These are phyloP conservation scores for Lachancea sp. DNA, from an alignment of 805 yeast species.

Conservation along the genomic window DNA sequence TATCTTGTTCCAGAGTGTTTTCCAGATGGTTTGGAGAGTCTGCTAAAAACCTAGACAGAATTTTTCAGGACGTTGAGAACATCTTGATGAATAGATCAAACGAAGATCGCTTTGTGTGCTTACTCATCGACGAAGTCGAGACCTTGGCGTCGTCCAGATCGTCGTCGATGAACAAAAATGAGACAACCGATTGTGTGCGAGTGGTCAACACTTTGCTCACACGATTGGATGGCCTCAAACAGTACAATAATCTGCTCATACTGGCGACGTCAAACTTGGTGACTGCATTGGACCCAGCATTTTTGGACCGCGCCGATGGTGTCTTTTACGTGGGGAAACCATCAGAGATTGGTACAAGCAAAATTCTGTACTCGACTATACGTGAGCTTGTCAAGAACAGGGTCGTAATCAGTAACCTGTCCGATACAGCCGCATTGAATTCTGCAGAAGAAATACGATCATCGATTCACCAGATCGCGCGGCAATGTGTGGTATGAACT, in stretches of 20 bases:
- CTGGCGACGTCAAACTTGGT: constrained; percentile 39
- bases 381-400: constrained; percentile 19
- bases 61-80: constrained; percentile 33
- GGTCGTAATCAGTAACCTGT: constrained; percentile 10
- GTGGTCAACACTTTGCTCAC: constrained; percentile 41
- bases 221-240: constrained; percentile 36
- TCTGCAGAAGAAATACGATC: constrained; percentile 9
- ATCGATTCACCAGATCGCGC: constrained; percentile 14
- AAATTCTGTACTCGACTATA: constrained; percentile 29
- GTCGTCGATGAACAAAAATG: constrained; percentile 32
- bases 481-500: constrained; percentile 25
- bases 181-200: constrained; percentile 38
- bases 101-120: constrained; percentile 25
- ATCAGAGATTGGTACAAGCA: constrained; percentile 23
- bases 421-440: constrained; percentile 2
- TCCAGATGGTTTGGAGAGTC: constrained; percentile 45
- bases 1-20: constrained; percentile 38
- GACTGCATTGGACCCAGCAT: constrained; percentile 38
- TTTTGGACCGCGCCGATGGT: constrained; percentile 39
- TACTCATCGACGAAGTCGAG: constrained; percentile 44
- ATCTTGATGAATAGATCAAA: constrained; percentile 17
- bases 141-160: constrained; percentile 39
- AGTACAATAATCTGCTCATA: constrained; percentile 32
- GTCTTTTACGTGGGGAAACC: constrained; percentile 35
- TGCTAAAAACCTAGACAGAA: constrained; percentile 34